These are phyloP conservation scores for Aspergillus sp. DNA, from an alignment of 2,329 filamentous ascomycete genomes.

Conservation along the genomic window DNA sequence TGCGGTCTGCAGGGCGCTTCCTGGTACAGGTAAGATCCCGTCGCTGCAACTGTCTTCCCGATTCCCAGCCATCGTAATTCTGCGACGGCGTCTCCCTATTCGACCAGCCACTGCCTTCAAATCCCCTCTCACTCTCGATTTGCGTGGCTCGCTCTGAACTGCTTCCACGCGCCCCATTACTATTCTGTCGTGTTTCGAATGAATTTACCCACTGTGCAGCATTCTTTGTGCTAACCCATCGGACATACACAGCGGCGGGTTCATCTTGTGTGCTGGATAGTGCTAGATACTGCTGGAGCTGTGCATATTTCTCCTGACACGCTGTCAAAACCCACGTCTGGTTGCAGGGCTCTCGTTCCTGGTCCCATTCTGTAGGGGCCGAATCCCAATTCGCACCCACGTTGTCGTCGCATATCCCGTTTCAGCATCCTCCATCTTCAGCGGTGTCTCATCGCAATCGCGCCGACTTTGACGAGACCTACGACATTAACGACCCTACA, in stretches of 20 bases:
- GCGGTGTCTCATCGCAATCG: conserved; percentile 48
- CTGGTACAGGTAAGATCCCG: conserved; percentile 17
- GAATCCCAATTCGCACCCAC: conserved; percentile 19
- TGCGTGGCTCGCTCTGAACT: conserved; percentile 15
- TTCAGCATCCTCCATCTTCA: conserved; percentile 27
- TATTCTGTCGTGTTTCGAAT: conserved; percentile 16
- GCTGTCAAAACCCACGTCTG: conserved; percentile 2
- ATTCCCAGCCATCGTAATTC: conserved; percentile 46
- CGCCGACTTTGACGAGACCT: conserved; percentile 53
- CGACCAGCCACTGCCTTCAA: conserved; percentile 35
- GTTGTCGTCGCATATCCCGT: conserved; percentile 38
- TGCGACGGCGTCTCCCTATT: conserved; percentile 23
- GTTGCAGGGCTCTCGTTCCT: conserved; percentile 2
- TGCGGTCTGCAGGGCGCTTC: conserved; percentile 24
- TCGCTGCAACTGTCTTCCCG: conserved; percentile 13
- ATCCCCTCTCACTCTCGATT: conserved; percentile 17
- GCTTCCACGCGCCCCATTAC: conserved; percentile 12
- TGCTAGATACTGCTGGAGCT: conserved; percentile 16
- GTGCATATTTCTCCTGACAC: conserved; percentile 13
- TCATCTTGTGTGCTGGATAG: conserved; percentile 13
- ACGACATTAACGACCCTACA: conserved; percentile 56
- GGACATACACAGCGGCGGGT: conserved; percentile 12
- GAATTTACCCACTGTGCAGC: conserved; percentile 31
- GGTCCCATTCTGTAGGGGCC: conserved; percentile 7
- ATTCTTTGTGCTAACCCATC: conserved; percentile 12